phyloP scores from a whole-genome alignment of 2,329 filamentous ascomycete species.

The Lasiodiplodia hormozganensis region DNA sequence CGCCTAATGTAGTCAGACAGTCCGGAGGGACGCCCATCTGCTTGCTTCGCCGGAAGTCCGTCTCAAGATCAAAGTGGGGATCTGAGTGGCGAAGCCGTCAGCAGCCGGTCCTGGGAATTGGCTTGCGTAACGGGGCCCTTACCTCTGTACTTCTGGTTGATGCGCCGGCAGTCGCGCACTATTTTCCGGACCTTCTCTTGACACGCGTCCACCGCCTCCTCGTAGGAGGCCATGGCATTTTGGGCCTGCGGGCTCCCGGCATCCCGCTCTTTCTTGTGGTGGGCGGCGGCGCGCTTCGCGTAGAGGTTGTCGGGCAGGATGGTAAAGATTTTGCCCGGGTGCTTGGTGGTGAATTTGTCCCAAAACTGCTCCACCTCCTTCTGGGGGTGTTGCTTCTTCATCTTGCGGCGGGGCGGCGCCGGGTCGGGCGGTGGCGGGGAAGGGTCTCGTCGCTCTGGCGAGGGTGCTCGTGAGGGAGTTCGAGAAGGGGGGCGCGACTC shows the following conservation, averaged over 20 bases:
- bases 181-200: slow-evolving; percentile 64
- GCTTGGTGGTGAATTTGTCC: slow-evolving; percentile 70
- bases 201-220: slow-evolving; percentile 74
- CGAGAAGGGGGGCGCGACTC: slow-evolving; percentile 38
- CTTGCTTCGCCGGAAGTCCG: slow-evolving; percentile 63
- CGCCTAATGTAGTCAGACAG: slow-evolving; percentile 55
- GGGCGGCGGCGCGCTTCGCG: slow-evolving; percentile 53
- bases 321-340: slow-evolving; percentile 74
- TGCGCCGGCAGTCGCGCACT: slow-evolving; percentile 68
- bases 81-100: slow-evolving; percentile 51
- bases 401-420: slow-evolving; percentile 35
- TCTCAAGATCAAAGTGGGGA: slow-evolving; percentile 80
- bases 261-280: slow-evolving; percentile 53
- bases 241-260: slow-evolving; percentile 56
- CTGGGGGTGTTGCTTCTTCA: slow-evolving; percentile 59
- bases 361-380: slow-evolving; percentile 74
- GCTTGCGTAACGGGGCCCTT: background rate
- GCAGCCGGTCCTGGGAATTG: background rate
- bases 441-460: slow-evolving; percentile 32
- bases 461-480: slow-evolving; percentile 34
- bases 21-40: slow-evolving; percentile 49
- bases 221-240: slow-evolving; percentile 70
- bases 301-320: slow-evolving; percentile 73
- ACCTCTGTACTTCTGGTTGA: slow-evolving; percentile 79
- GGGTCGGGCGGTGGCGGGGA: slow-evolving; percentile 21